Percentiles rank a stretch among this genome's conserved stretches.
Evolutionary conservation across 2,329 filamentous ascomycete genomes (phyloP).

Genomic region (Calycina herbarum): DNA sequence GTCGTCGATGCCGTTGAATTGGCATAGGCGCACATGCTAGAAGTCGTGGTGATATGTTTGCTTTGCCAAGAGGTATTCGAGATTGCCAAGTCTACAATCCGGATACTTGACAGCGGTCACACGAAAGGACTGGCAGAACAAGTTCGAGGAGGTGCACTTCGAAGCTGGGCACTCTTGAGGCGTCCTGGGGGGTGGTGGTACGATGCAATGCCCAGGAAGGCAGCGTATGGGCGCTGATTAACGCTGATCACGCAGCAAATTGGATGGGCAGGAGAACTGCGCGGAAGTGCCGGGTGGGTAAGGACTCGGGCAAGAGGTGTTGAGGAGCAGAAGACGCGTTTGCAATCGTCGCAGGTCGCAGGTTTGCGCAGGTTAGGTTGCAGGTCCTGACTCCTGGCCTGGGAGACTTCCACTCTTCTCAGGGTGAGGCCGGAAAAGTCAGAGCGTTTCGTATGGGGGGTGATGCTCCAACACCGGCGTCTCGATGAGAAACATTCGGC

Average conservation of each 20-base stretch:
- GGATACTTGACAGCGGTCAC: constrained; percentile 24
- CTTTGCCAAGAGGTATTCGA: constrained; percentile 34
- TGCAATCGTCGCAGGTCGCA: constrained; percentile 1
- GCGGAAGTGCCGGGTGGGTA: neutral
- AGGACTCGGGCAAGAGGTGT: neutral
- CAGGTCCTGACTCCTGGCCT: neutral
- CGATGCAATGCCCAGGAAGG: constrained; percentile 5
- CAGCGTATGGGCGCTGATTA: constrained; percentile 8
- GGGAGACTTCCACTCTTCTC: neutral
- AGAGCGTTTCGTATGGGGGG: constrained; percentile 2
- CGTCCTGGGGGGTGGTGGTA: constrained; percentile 10
- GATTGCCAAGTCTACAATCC: constrained; percentile 31
- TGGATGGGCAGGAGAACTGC: constrained; percentile 2
- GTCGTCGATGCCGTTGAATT: constrained; percentile 24
- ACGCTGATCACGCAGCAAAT: constrained; percentile 1
- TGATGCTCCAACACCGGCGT: constrained; percentile 4
- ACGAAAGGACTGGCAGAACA: constrained; percentile 11
- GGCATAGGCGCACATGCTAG: constrained; percentile 38
- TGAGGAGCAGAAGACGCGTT: neutral
- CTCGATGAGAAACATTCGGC: constrained; percentile 5
- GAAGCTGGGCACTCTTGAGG: constrained; percentile 10
- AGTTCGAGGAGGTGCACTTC: constrained; percentile 3
- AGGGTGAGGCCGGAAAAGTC: constrained; percentile 3
- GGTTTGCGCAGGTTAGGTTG: neutral
- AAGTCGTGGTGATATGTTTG: constrained; percentile 27